Base-by-base conservation (phyloP, 108 stramenopile species). In the Conticribra guillardii region DNA sequence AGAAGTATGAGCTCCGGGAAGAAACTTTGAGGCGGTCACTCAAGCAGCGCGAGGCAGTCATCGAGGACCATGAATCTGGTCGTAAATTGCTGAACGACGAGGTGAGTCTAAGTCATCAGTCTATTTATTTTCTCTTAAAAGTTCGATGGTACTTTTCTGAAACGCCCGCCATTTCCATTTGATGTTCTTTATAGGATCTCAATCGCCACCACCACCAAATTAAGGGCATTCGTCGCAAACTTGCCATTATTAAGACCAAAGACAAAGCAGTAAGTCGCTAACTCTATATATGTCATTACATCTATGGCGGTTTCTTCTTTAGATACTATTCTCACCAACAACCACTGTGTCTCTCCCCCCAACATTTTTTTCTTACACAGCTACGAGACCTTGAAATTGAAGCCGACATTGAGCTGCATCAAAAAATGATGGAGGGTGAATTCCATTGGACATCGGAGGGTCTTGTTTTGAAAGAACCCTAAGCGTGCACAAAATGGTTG, bases 391-490 rank as follows among this genome's bases (percentile, higher is more conserved):
- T 65, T 21, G 64, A 65, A 33, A 65, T 65, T 53, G 64, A 65
- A 37, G 5, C 26, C 18, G 64, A 65, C 7, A 65, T 65, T 34
- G 52, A 52, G 23, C 23, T 52, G 31, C 44, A 65, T 37, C 46
- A 65, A 37, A 65, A 53, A 31, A 65, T 65, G 64, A 65, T 65
- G 50, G 45, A 65, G 3, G 64, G 64, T 4, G 64, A 65, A 23
- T 65, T 65, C 33, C 21, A 19, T 22, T 65, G 64, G 64, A 65
- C 64, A 7, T 53, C 50, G 2, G 52, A 53, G 11, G 64, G 64
- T 2, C 46, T 65, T 30, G 44, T 65, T 23, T 53, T 65, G 34
- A 65, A 65, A 31, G 64, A 52, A 4, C 31, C 64, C 24, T 30
- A 50, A 50, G n/a, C n/a, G n/a, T 3, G 1, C 46, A 16, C 19